A percentile compares a stretch with the other conserved stretches of the same genome.
Conservation (phyloP, 306 rosid species). For the Lathyrus sativus region DNA sequence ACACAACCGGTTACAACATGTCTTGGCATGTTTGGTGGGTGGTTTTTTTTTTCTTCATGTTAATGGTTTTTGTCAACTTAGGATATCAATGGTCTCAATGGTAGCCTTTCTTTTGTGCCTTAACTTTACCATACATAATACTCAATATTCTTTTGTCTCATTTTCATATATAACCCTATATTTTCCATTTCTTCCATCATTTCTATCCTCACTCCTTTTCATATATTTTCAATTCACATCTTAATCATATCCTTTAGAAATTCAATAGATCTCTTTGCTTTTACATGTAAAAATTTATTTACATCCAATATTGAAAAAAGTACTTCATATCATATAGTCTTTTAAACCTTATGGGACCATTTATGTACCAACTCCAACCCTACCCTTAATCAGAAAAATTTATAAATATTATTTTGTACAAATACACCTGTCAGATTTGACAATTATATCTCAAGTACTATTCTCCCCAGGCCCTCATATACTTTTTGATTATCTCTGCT, state of each 20-base stretch:
- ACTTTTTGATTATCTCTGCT: slow-evolving; percentile 2
- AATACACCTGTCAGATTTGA: slow-evolving; percentile 34
- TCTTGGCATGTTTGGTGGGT: slow-evolving; percentile 37
- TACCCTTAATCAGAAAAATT: neutral
- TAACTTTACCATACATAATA: slow-evolving; percentile 52
- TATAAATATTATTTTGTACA: slow-evolving; percentile 31
- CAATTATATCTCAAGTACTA: slow-evolving; percentile 33
- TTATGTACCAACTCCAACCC: neutral
- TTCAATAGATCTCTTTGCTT: slow-evolving; percentile 21
- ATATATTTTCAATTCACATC: slow-evolving; percentile 16
- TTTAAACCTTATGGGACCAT: slow-evolving; percentile 34
- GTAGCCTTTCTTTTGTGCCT: slow-evolving; percentile 52
- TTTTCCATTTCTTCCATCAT: slow-evolving; percentile 53
- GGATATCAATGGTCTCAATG: slow-evolving; percentile 52
- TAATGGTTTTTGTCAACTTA: slow-evolving; percentile 63
- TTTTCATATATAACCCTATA: slow-evolving; percentile 9
- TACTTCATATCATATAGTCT: neutral
- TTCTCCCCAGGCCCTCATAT: slow-evolving; percentile 9
- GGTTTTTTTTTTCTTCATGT: slow-evolving; percentile 31
- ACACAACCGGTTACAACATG: slow-evolving; percentile 4
- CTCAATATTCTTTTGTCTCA: slow-evolving; percentile 45
- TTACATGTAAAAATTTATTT: neutral
- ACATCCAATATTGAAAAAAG: neutral
- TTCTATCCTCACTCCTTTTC: slow-evolving; percentile 41
- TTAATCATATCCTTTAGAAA: slow-evolving; percentile 32